These are phyloP conservation scores for Verticillium zaregamsianum DNA, from an alignment of 2,329 filamentous ascomycete species.

Conservation along the genomic window DNA sequence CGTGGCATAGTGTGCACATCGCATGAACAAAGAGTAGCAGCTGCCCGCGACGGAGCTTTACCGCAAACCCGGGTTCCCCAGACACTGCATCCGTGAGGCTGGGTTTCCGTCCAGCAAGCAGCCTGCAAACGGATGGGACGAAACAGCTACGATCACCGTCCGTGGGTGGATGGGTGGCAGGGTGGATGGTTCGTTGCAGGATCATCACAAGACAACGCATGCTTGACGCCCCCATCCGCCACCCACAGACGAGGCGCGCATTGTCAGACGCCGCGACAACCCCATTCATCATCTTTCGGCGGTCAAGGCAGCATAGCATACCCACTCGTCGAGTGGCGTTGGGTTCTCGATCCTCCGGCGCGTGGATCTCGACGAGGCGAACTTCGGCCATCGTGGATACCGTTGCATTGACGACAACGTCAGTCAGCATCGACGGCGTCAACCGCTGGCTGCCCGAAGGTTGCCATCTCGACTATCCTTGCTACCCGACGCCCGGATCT, in stretches of 20 bases:
- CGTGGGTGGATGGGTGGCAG: too few relatives aligned
- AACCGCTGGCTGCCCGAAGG: background rate
- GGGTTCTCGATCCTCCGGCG: background rate
- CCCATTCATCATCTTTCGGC: background rate
- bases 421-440: background rate
- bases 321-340: background rate
- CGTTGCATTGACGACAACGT: background rate
- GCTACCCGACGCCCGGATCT: conserved; percentile 10
- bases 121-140: conserved; percentile 10
- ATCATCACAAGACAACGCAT: conserved; percentile 8
- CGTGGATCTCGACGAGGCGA: background rate
- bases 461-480: conserved; percentile 6
- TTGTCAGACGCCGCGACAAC: background rate
- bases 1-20: background rate
- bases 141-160: conserved; percentile 9
- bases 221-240: background rate
- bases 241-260: background rate
- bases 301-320: background rate
- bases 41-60: background rate
- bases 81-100: background rate
- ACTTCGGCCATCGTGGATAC: background rate
- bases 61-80: background rate
- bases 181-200: conserved; percentile 11
- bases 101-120: background rate
- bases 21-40: background rate